Evolutionary conservation across 257 asterid species (phyloP).

Genomic region (Solanum microdontum): DNA sequence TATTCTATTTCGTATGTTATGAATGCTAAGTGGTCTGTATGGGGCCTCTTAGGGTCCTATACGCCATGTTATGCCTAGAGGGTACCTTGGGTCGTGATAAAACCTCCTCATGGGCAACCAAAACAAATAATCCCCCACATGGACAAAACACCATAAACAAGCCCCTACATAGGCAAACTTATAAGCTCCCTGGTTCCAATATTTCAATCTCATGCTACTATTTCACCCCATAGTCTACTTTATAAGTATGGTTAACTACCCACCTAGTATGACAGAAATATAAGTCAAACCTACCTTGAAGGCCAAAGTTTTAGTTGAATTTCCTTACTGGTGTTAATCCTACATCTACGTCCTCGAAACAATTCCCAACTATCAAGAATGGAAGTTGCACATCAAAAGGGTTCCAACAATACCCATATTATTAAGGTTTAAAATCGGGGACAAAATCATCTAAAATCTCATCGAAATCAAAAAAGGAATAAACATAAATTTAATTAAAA

Average conservation of each 20-base stretch:
- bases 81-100: too few relatives aligned
- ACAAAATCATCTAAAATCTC: neutral
- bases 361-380: neutral
- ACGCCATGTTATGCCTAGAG: neutral
- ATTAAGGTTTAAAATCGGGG: neutral
- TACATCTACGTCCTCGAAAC: neutral
- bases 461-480: too few relatives aligned
- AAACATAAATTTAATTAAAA: too few relatives aligned
- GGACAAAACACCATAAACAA: too few relatives aligned
- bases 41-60: neutral
- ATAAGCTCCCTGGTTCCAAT: too few relatives aligned
- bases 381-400: neutral
- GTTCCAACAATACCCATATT: neutral
- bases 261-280: too few relatives aligned
- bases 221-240: neutral
- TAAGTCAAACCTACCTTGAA: neutral
- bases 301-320: neutral
- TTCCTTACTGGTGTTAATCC: too few relatives aligned
- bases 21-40: neutral
- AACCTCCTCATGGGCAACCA: too few relatives aligned
- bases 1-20: too few relatives aligned
- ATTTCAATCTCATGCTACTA: neutral
- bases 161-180: too few relatives aligned
- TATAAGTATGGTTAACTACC: neutral
- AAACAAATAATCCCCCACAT: too few relatives aligned